phyloP scores from a whole-genome alignment of 2,329 filamentous ascomycete genomes.

The Aspergillus felis region DNA sequence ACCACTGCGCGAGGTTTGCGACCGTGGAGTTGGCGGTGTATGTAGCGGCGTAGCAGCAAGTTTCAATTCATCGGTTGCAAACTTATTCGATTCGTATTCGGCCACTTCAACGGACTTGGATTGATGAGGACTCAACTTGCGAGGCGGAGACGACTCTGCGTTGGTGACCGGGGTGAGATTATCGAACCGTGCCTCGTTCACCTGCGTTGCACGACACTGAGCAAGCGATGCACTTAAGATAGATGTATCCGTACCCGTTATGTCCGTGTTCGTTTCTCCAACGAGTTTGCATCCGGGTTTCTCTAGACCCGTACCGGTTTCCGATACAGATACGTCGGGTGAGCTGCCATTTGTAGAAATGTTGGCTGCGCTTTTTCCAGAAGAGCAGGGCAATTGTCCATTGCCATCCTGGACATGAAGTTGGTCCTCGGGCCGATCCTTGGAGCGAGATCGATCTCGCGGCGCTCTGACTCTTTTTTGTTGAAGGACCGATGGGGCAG shows the following conservation, averaged over 20 bases:
- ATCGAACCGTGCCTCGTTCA: conserved; percentile 50
- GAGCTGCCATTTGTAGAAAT: conserved; percentile 13
- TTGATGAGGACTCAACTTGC: conserved; percentile 54
- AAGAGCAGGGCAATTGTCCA: conserved; percentile 9
- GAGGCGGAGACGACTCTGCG: conserved; percentile 60
- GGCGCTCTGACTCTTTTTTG: conserved; percentile 47
- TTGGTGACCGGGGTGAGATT: conserved; percentile 64
- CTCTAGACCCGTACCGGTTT: conserved; percentile 10
- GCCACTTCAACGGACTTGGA: conserved; percentile 33
- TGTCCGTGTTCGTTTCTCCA: conserved; percentile 68
- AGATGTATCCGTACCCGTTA: conserved; percentile 67
- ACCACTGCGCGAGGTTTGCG: conserved; percentile 48
- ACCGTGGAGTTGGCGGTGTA: conserved; percentile 44
- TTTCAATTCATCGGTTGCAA: conserved; percentile 25
- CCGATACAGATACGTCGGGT: conserved; percentile 9
- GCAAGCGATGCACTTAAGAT: conserved; percentile 60
- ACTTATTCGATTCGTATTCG: conserved; percentile 24
- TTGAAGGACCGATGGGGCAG: conserved; percentile 63
- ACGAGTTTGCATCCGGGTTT: conserved; percentile 44
- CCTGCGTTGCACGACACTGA: conserved; percentile 51
- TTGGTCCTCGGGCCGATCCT: conserved; percentile 50
- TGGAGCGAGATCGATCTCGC: conserved; percentile 59
- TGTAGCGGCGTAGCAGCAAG: conserved; percentile 39
- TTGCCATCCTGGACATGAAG: conserved; percentile 18
- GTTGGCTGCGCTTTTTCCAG: conserved; percentile 7